Base-by-base conservation (phyloP, 192 early-diverging fungal species). In the Coemansia sp. region DNA sequence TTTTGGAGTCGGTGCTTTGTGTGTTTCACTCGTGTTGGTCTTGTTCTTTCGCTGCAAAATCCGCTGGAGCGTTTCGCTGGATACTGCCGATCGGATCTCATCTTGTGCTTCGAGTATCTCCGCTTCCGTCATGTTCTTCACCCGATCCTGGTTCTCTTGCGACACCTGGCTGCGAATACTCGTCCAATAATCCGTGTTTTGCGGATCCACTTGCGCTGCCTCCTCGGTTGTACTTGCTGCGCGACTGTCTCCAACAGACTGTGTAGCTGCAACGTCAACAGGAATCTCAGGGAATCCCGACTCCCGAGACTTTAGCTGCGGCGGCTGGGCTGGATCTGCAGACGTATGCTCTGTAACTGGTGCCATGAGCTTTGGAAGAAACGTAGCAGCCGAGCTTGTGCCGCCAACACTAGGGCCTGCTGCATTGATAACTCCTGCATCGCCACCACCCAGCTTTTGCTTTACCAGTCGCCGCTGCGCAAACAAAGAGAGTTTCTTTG, bases 41-140 rank as follows among this genome's bases (percentile, higher is more conserved):
- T 48, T 52, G 9, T 65, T 61, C 50, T 65, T 71, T 26, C 79
- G 64, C 19, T 71, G 74, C 69, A 82, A 64, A 0, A 95, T 68
- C 56, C 87, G 85, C 65, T 88, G 73, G 29, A 95, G 75, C 1
- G 89, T 69, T 11, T 82, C 84, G 10, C 86, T 85, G 56, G 87
- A 86, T 22, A 95, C 60, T 27, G 84, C 83, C 1, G 72, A 68
- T 52, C 84, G 64, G 21, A 97, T 85, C 54, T 93, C 88, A 14
- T 71, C 77, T 6, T 85, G 84, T 7, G 91, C 89, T 56, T 87
- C 84, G 3, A 81, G 59, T 22, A 94, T 90, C 39, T 95, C 91
- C 7, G 80, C 71, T 23, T 74, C 80, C 1, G 90, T 75, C 95
- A 97, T 95, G 47, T 62, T 88, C 86, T 56, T 87, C 73, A 57